Evolutionary conservation across 2,329 filamentous ascomycete genomes (phyloP), one percentile per base, ranked within the genome.

Genomic region (Endothia cerciana): DNA sequence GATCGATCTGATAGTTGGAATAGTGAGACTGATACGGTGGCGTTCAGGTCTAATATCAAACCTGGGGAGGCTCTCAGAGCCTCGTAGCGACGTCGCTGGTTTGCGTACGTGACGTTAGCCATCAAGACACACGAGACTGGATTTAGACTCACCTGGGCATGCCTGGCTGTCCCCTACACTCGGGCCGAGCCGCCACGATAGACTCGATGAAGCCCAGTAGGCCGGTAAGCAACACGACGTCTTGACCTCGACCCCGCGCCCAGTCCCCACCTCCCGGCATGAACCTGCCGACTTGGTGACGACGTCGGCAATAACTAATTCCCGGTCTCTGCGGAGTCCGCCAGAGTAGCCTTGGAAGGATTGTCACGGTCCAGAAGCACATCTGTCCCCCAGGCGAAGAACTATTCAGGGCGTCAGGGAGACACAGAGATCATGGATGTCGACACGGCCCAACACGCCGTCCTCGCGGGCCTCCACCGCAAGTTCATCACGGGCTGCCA

Each of bases 401-500:
- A 25, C n/a, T n/a, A 43, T 15, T 6, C 5, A 45, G 5, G 6
- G 41, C 6, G 41, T n/a, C 17, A 45, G 19, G 15, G 28, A 4
- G 19, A 22, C 4, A 62, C 19, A 11, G 4, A 33, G 53, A 58
- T 0, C 1, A 68, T 68, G 66, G 57, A 61, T 33, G 6, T 25
- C 41, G n/a, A 43, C 6, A 28, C 33, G n/a, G 28, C 13, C 15
- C 45, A 64, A 13, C 57, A 33, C 30, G 55, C 45, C 22, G n/a
- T 66, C 58, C 57, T 68, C 28, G 51, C 38, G 30, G 55, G 43
- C 8, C 33, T 59, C 28, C 55, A 65, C 51, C 56, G 69, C 11
- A 71, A 69, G 30, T 69, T 83, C 33, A 79, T 84, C 25, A 77
- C 76, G 6, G 82, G 80, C 30, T 79, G 77, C 67, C 83, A 85